These are phyloP conservation scores for Oryza rufipogon DNA, from an alignment of 176 grass and related monocot genomes.

Conservation along the genomic window DNA sequence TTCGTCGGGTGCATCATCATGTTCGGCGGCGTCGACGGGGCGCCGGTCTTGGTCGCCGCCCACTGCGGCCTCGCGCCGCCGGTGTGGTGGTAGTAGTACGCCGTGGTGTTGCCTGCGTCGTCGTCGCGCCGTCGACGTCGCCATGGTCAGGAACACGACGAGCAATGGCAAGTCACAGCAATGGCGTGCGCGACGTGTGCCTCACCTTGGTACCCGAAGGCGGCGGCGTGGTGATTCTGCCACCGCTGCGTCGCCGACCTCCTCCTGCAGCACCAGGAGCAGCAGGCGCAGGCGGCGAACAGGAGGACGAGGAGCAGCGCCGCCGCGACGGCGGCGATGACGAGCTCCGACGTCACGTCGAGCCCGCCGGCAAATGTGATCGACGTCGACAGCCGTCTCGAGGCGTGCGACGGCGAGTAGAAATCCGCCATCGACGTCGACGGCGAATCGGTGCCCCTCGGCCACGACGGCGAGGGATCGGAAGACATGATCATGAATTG, in stretches of 20 bases:
- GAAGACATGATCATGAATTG: conserved; percentile 5
- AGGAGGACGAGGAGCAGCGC: conserved; percentile 35
- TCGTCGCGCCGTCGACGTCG: neutral
- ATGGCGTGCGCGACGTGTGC: neutral
- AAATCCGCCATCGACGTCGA: neutral
- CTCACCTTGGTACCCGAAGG: conserved; percentile 51
- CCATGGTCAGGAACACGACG: neutral
- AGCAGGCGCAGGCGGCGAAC: conserved; percentile 40
- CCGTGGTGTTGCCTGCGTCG: conserved; percentile 28
- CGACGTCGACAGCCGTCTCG: neutral
- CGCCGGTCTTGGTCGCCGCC: neutral
- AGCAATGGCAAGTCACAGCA: neutral
- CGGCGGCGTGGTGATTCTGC: conserved; percentile 20
- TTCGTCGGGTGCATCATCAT: neutral
- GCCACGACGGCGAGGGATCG: neutral
- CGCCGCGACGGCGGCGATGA: conserved; percentile 11
- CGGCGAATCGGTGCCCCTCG: neutral
- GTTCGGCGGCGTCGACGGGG: neutral
- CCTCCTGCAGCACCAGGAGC: conserved; percentile 28
- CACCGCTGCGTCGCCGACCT: neutral
- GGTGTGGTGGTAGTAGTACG: conserved; percentile 34
- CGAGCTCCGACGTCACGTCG: neutral
- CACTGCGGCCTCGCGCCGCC: neutral
- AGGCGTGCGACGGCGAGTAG: neutral
- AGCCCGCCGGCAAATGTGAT: neutral